These are phyloP conservation scores for Tetrahymena malaccensis DNA, from an alignment of 73 alveolate genomes.

Conservation along the genomic window DNA sequence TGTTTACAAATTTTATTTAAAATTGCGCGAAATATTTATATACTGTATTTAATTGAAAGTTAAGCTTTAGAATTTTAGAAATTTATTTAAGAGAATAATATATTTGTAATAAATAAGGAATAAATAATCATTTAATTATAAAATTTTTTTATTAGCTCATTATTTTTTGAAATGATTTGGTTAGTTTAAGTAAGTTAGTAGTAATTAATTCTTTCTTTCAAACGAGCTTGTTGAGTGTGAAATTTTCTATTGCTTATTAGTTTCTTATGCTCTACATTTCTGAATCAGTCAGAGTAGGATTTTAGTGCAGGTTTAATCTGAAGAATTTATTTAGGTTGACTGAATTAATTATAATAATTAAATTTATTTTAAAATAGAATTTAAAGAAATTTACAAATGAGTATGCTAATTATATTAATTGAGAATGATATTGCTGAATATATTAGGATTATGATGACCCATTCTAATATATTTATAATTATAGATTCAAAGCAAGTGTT, in stretches of 20 bases:
- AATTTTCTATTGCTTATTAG: neutral
- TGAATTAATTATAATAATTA: no score
- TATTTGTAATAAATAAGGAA: no score
- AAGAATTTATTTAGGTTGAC: neutral
- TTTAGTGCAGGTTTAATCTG: neutral
- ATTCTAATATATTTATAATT: neutral
- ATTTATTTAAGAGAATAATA: no score
- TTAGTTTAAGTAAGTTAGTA: no score
- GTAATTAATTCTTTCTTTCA: neutral
- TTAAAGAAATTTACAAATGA: neutral
- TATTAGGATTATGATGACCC: neutral
- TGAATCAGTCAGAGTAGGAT: neutral
- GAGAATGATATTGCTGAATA: neutral
- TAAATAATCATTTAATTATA: no score
- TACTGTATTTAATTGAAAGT: no score
- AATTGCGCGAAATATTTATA: no score
- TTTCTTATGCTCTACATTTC: neutral
- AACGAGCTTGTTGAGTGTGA: neutral
- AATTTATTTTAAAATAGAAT: no score
- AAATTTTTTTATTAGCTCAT: no score
- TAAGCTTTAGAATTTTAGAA: no score
- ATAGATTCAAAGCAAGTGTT: neutral
- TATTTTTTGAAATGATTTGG: neutral
- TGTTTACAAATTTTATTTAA: no score
- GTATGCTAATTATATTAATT: no score